Conservation (phyloP, 2,329 filamentous ascomycete genomes). For the Neonectria ditissima region DNA sequence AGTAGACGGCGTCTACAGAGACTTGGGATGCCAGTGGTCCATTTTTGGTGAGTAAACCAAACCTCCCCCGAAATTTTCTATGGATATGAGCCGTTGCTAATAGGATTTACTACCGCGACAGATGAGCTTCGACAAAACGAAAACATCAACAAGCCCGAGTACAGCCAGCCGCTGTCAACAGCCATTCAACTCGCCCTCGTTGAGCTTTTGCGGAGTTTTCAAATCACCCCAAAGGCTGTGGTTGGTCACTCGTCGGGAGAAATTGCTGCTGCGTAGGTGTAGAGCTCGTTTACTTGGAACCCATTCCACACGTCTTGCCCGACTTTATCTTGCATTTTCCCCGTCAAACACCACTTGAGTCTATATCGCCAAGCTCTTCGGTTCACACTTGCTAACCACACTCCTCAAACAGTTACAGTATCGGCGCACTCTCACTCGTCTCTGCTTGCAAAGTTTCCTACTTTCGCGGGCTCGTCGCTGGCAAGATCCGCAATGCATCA, state of each 20-base stretch:
- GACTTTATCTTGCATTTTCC: neutral
- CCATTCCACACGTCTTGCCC: neutral
- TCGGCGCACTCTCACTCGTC: neutral
- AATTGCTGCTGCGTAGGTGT: conserved; percentile 55
- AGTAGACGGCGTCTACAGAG: neutral
- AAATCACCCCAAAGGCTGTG: conserved; percentile 51
- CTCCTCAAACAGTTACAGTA: neutral
- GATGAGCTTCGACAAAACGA: neutral
- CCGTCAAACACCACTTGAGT: neutral
- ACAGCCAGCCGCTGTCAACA: neutral
- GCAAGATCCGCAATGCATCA: neutral
- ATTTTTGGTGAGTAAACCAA: neutral
- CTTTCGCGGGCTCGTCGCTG: conserved; percentile 48
- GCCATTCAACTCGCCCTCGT: conserved; percentile 59
- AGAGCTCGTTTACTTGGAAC: neutral
- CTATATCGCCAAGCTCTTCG: neutral
- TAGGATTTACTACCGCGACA: neutral
- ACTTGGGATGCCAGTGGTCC: neutral
- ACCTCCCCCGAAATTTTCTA: too few species aligned
- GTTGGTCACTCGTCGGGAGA: conserved; percentile 60
- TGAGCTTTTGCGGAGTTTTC: conserved; percentile 54
- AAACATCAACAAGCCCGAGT: neutral
- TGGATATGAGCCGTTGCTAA: neutral
- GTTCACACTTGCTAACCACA: neutral
- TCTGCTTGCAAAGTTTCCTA: conserved; percentile 58